phyloP scores from a whole-genome alignment of 495 filamentous ascomycete species.

The Aspergillus cavernicola region DNA sequence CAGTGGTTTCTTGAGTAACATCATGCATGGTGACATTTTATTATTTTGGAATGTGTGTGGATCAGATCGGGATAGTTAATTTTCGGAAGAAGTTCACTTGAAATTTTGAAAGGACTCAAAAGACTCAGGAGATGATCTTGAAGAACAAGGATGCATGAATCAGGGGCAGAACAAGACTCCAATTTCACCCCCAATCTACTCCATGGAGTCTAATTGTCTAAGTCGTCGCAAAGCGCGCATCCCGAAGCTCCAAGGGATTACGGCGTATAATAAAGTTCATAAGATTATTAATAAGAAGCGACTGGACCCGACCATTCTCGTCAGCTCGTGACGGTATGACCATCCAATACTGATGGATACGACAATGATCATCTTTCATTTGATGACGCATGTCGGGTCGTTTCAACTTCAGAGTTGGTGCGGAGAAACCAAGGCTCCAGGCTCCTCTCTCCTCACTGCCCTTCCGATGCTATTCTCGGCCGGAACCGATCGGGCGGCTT shows the following conservation, averaged over 20 bases:
- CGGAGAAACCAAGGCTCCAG: slow-evolving; percentile 4
- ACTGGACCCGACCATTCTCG: slow-evolving; percentile 3
- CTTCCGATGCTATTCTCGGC: slow-evolving; percentile 11
- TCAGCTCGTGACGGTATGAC: too few species aligned
- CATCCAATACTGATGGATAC: slow-evolving; percentile 8
- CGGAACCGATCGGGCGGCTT: slow-evolving; percentile 9
- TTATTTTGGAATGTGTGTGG: not conserved
- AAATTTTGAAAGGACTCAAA: too few species aligned
- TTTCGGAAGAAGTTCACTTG: not conserved
- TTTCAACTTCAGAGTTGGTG: slow-evolving; percentile 2
- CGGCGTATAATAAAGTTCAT: not conserved
- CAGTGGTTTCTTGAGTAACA: slow-evolving; percentile 3
- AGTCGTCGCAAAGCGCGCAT: not conserved
- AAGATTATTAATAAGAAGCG: slow-evolving; percentile 9
- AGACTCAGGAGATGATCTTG: too few species aligned
- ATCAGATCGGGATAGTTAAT: not conserved
- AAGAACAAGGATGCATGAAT: not conserved
- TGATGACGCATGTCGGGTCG: not conserved
- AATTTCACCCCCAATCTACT: too few species aligned
- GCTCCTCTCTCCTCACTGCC: not conserved
- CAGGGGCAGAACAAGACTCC: not conserved
- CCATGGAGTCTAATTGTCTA: too few species aligned
- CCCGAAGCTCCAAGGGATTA: not conserved
- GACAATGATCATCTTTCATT: slow-evolving; percentile 5
- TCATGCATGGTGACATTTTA: too few species aligned